A percentile compares a stretch with the other conserved stretches of the same genome.
Conservation (phyloP, 805 yeast species). For the Wickerhamiella hasegawae region DNA sequence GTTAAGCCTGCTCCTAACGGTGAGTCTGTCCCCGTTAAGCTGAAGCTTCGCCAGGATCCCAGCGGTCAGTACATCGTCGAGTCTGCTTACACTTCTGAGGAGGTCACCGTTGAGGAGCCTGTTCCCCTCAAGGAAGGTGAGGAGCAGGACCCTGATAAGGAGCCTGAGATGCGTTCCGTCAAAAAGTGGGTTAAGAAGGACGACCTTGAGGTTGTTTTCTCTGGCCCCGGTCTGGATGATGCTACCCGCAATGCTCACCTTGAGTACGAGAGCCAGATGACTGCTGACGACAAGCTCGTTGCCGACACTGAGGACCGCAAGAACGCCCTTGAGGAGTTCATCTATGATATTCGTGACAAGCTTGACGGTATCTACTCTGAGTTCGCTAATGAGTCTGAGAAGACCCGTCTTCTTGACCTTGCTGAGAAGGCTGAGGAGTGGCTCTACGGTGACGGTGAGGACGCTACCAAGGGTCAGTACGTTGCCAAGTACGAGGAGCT, state of each 20-base stretch:
- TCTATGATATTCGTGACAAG: conserved; percentile 93
- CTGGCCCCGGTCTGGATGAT: conserved; percentile 41
- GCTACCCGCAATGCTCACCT: conserved; percentile 44
- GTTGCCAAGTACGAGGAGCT: conserved; percentile 96
- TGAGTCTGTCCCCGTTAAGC: conserved; percentile 68
- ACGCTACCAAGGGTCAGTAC: conserved; percentile 89
- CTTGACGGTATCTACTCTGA: conserved; percentile 78
- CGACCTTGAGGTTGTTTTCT: conserved; percentile 46
- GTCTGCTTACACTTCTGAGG: conserved; percentile 89
- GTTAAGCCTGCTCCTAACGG: conserved; percentile 47
- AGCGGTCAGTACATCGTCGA: conserved; percentile 89
- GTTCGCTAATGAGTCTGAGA: conserved; percentile 85
- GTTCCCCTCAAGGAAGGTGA: conserved; percentile 40
- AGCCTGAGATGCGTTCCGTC: conserved; percentile 74
- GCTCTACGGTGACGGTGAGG: conserved; percentile 96
- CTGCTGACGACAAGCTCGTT: conserved; percentile 84
- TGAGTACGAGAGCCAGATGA: conserved; percentile 75
- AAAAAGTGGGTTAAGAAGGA: conserved; percentile 89
- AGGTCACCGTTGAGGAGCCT: conserved; percentile 75
- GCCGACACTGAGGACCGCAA: conserved; percentile 98
- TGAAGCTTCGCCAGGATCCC: conserved; percentile 94
- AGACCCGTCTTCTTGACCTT: conserved; percentile 55
- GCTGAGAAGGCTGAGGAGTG: conserved; percentile 87
- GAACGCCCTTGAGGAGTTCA: conserved; percentile 96
- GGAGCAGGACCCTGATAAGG: conserved; percentile 29